Evolutionary conservation across 2,329 filamentous ascomycete genomes (phyloP), one percentile per base, ranked within the genome.

Genomic region (Trichophyton mentagrophytes): DNA sequence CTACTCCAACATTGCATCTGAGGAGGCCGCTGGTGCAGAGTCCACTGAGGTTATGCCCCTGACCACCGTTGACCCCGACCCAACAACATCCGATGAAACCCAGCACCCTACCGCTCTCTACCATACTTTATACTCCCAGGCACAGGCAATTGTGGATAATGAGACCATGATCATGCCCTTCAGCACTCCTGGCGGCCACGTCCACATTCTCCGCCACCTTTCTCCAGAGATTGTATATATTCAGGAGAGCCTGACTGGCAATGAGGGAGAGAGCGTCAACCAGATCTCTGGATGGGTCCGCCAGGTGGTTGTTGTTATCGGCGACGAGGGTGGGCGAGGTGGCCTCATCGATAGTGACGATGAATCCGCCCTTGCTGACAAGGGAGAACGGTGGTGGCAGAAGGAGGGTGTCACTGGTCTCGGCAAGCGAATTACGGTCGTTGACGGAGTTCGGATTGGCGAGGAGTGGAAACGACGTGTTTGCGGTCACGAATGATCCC

Each of bases 111-210:
- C 80, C 61, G 77, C 85, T 3, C 80, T 86, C 9, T 96, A 90
- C 78, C 86, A 88, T 70, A 85, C 87, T 0, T 78, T 96, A 5
- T 90, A 93, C 74, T 83, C 84, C 1, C 88, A 96, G 74, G 90
- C 90, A 2, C 78, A 88, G 46, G 76, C 80, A 0, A 80, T 96
- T 9, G 90, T 96, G 3, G 88, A 95, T 66, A 89, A 89, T 69
- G 87, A 93, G 49, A 85, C 83, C 49, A 90, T 90, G 82, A 87
- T 96, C 61, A 81, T 97, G 69, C 90, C 90, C 0, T 97, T 96
- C 70, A 93, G 86, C 9, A 89, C 89, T 0, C 77, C 82, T n/a
- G 86, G 84, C 30, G 91, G 91, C 53, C 89, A 93, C 70, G 82
- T 90, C 3, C 88, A 95, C 70, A 90, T 96, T 66, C 81, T 96